A percentile compares a stretch with the other conserved stretches of the same genome.
Conservation (phyloP, 192 early-diverging fungal species). For the Rhizoclosmatium sp. region DNA sequence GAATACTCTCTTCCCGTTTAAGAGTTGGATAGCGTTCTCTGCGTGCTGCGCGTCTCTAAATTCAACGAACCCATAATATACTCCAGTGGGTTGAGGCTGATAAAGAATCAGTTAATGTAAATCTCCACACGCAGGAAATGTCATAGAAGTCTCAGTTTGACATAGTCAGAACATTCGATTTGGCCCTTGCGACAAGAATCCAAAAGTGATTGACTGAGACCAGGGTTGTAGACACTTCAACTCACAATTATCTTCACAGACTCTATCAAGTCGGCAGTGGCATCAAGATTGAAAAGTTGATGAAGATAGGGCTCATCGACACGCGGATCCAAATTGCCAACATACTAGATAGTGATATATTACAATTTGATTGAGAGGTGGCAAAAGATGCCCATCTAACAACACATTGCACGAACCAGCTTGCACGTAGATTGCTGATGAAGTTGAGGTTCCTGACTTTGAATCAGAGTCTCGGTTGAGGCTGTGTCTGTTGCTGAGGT, state of each 20-base stretch:
- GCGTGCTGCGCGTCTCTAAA: constrained; percentile 76
- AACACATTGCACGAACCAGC: constrained; percentile 16
- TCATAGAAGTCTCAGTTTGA: too few relatives aligned
- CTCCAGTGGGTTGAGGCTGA: constrained; percentile 42
- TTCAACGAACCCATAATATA: constrained; percentile 93
- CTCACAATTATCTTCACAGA: constrained; percentile 78
- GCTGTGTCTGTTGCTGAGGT: background rate
- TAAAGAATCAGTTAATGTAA: background rate
- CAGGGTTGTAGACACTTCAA: background rate
- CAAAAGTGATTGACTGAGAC: background rate
- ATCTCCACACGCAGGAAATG: too few relatives aligned
- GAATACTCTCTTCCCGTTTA: constrained; percentile 78
- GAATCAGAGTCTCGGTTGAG: constrained; percentile 1
- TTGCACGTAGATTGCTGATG: constrained; percentile 26
- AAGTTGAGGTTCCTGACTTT: background rate
- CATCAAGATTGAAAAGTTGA: constrained; percentile 71
- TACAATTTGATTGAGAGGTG: too few relatives aligned
- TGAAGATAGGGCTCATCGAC: constrained; percentile 76
- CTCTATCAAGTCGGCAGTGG: constrained; percentile 66
- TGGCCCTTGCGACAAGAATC: background rate
- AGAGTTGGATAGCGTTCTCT: constrained; percentile 68
- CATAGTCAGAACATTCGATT: too few relatives aligned
- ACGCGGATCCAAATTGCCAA: constrained; percentile 85
- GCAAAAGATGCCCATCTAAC: background rate
- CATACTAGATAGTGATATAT: constrained; percentile 57